A percentile compares a stretch with the other conserved stretches of the same genome.
These are phyloP conservation scores for Plasmodium ovale DNA, from an alignment of 169 alveolate genomes.

Conservation along the genomic window DNA sequence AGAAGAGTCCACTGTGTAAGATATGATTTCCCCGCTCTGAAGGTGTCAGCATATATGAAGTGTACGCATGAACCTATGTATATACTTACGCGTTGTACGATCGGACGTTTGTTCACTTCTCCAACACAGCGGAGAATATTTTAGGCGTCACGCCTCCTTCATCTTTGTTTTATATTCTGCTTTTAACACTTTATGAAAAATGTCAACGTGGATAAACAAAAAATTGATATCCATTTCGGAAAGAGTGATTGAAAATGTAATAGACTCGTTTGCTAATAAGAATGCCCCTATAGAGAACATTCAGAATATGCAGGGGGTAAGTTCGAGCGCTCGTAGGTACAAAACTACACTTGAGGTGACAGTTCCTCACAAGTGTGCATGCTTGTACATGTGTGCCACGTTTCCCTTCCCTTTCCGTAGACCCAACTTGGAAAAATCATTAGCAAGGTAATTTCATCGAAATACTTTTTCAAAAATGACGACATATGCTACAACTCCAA, in stretches of 20 bases:
- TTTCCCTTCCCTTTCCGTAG: not conserved
- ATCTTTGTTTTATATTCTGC: too few species aligned
- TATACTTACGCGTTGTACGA: too few species aligned
- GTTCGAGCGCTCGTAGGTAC: not conserved
- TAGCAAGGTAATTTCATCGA: conserved; percentile 70
- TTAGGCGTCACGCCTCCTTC: too few species aligned
- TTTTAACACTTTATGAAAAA: too few species aligned
- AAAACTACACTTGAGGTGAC: not conserved
- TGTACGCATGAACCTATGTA: too few species aligned
- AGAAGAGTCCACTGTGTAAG: too few species aligned
- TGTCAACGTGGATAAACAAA: conserved; percentile 78
- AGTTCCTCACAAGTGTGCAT: too few species aligned
- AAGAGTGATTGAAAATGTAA: conserved; percentile 75
- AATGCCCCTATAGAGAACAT: conserved; percentile 57
- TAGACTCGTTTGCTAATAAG: conserved; percentile 63
- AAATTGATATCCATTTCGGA: conserved; percentile 72
- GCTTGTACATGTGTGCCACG: not conserved
- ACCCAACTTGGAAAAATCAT: conserved; percentile 73
- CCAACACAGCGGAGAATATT: too few species aligned
- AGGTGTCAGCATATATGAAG: too few species aligned
- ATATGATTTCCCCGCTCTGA: too few species aligned
- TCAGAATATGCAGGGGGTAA: conserved; percentile 73
- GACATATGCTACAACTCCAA: conserved; percentile 61
- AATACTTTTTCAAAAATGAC: conserved; percentile 74
- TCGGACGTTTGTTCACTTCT: too few species aligned